These are phyloP conservation scores for Phylloporus scabripes DNA, from an alignment of 768 basidiomycete genomes.

Conservation along the genomic window DNA sequence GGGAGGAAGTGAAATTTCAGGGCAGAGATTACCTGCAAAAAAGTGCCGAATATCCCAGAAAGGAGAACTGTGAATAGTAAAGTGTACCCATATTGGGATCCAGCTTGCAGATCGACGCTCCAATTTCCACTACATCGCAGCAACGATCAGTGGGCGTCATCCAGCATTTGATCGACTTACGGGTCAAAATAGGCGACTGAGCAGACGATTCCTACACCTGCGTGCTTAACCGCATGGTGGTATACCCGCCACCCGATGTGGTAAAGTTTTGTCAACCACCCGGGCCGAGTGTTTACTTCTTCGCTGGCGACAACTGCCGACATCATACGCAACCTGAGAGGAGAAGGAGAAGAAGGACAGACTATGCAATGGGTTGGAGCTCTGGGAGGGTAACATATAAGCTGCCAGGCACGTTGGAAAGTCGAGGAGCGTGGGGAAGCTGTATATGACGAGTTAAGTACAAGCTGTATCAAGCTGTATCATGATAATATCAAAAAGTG, in stretches of 20 bases:
- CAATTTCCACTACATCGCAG: conserved; percentile 62
- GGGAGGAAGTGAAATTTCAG: not conserved
- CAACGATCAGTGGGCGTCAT: not conserved
- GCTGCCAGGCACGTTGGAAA: not conserved
- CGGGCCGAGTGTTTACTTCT: not conserved
- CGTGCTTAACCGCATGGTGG: conserved; percentile 58
- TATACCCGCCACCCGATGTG: conserved; percentile 29
- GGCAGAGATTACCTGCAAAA: conserved; percentile 54
- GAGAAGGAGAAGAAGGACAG: not conserved
- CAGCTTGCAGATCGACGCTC: conserved; percentile 87
- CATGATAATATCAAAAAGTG: not conserved
- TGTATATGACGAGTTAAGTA: not conserved
- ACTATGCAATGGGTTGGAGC: not conserved
- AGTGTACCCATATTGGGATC: conserved; percentile 78
- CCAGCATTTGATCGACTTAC: conserved; percentile 38
- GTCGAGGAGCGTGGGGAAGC: not conserved
- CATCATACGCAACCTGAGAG: conserved; percentile 10
- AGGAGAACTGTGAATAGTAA: conserved; percentile 83
- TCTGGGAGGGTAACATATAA: conserved; percentile 3
- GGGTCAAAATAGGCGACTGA: conserved; percentile 88
- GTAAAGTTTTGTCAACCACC: conserved; percentile 20
- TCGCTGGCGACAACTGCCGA: not conserved
- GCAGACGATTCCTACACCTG: conserved; percentile 82
- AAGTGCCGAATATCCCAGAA: conserved; percentile 75
- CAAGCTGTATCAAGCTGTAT: not conserved